Evolutionary conservation across 768 basidiomycete species (phyloP).

Genomic region (Clavaria fumosa): DNA sequence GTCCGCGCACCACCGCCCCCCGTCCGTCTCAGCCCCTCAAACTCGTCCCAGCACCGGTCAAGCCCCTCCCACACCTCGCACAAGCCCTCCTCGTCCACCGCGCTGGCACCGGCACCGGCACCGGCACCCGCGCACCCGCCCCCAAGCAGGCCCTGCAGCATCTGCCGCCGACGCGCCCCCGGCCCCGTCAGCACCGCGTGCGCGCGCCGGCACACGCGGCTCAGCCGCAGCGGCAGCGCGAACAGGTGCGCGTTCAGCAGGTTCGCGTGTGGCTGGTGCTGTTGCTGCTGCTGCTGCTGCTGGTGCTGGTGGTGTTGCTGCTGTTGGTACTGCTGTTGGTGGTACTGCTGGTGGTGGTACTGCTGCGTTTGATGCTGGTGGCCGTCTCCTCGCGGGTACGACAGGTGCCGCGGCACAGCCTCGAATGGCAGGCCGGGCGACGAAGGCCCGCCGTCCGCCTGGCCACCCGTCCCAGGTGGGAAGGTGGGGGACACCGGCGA

Average conservation of each 20-base stretch:
- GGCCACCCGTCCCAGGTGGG: slow-evolving; percentile 9
- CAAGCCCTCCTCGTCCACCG: slow-evolving; percentile 49
- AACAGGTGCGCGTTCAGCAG: slow-evolving; percentile 44
- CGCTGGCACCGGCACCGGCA: too few species aligned
- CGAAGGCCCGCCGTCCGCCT: too few species aligned
- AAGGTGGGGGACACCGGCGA: slow-evolving; percentile 24
- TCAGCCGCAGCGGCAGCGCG: slow-evolving; percentile 58
- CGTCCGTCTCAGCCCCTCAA: slow-evolving; percentile 43
- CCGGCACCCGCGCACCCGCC: slow-evolving; percentile 15
- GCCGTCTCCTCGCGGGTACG: slow-evolving; percentile 9
- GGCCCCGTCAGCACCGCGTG: slow-evolving; percentile 68
- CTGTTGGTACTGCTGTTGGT: slow-evolving; percentile 4
- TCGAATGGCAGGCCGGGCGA: too few species aligned
- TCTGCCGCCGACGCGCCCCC: slow-evolving; percentile 50
- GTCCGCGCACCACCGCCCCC: slow-evolving; percentile 14
- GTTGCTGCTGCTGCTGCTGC: slow-evolving; percentile 17
- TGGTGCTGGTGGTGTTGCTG: slow-evolving; percentile 11
- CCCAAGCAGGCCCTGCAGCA: slow-evolving; percentile 18
- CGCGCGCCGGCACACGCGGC: slow-evolving; percentile 61
- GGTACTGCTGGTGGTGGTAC: slow-evolving; percentile 7
- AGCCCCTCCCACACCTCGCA: slow-evolving; percentile 75
- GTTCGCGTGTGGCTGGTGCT: slow-evolving; percentile 30
- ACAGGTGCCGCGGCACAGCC: too few species aligned
- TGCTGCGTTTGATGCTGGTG: slow-evolving; percentile 11
- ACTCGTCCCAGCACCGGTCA: slow-evolving; percentile 71